These are phyloP conservation scores for Lobosporangium transversale DNA, from an alignment of 192 early-diverging fungal species.

Conservation along the genomic window DNA sequence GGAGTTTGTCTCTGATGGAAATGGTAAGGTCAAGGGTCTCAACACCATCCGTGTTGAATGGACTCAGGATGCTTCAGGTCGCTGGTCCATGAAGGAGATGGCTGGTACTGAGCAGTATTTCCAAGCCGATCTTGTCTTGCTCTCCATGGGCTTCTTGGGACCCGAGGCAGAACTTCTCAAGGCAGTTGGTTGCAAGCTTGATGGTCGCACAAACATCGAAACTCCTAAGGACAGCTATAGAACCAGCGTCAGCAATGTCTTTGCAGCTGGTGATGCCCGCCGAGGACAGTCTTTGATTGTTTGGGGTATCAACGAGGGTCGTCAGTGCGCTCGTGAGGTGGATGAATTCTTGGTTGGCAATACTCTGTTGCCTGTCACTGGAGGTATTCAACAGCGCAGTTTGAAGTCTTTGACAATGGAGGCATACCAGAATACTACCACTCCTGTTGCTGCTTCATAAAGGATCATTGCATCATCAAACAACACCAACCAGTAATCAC, in stretches of 20 bases:
- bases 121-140: constrained; percentile 89
- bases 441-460: constrained; percentile 14
- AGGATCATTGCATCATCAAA: background rate
- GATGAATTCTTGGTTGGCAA: constrained; percentile 84
- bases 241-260: constrained; percentile 84
- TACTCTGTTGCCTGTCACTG: constrained; percentile 87
- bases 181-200: constrained; percentile 82
- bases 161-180: constrained; percentile 87
- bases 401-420: constrained; percentile 51
- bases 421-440: constrained; percentile 3
- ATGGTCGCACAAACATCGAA: constrained; percentile 82
- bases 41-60: constrained; percentile 97
- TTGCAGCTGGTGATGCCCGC: constrained; percentile 97
- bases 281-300: constrained; percentile 96
- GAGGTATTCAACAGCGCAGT: constrained; percentile 81
- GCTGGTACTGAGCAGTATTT: constrained; percentile 86
- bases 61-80: constrained; percentile 80
- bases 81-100: constrained; percentile 92
- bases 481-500: background rate
- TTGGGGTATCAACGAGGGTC: constrained; percentile 98
- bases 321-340: constrained; percentile 92
- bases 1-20: constrained; percentile 88
- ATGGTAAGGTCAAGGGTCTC: constrained; percentile 86
- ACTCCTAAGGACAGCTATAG: constrained; percentile 81
- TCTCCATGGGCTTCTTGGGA: constrained; percentile 97